Conservation (phyloP, 345 rosid species). For the Brassica cretica region DNA sequence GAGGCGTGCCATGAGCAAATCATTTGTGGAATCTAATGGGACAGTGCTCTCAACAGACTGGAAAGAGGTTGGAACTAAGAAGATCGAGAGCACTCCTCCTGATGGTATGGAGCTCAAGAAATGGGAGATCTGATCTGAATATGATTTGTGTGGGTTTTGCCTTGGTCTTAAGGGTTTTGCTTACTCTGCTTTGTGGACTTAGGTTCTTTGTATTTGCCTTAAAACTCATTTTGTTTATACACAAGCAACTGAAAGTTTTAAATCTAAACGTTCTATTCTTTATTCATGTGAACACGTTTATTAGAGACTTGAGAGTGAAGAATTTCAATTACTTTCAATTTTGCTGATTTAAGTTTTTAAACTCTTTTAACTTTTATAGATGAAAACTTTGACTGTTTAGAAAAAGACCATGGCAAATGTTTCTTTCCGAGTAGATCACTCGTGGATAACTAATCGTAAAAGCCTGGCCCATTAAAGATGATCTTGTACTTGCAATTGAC, state of each 20-base stretch:
- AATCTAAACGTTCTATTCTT: background rate
- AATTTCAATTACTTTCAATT: background rate
- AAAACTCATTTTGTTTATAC: background rate
- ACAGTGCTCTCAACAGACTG: slow-evolving; percentile 97
- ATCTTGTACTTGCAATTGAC: background rate
- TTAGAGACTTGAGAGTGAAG: background rate
- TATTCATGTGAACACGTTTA: background rate
- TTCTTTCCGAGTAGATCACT: too few species aligned
- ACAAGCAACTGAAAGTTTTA: background rate
- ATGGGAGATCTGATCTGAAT: slow-evolving; percentile 54
- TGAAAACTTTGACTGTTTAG: background rate
- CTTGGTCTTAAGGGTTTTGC: background rate
- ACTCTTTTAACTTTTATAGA: too few species aligned
- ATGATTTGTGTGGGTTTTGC: background rate
- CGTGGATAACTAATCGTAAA: background rate
- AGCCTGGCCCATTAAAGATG: background rate
- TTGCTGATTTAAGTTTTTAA: background rate
- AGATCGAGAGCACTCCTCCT: slow-evolving; percentile 89
- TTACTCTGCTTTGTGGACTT: background rate
- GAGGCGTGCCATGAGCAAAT: slow-evolving; percentile 91
- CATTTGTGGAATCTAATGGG: slow-evolving; percentile 94
- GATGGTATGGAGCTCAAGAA: slow-evolving; percentile 95
- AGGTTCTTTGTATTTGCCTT: background rate
- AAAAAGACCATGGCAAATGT: background rate
- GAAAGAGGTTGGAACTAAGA: slow-evolving; percentile 90